A percentile compares a stretch with the other conserved stretches of the same genome.
phyloP scores from a whole-genome alignment of 352 stramenopile species.

The Aphanomyces stellatus region DNA sequence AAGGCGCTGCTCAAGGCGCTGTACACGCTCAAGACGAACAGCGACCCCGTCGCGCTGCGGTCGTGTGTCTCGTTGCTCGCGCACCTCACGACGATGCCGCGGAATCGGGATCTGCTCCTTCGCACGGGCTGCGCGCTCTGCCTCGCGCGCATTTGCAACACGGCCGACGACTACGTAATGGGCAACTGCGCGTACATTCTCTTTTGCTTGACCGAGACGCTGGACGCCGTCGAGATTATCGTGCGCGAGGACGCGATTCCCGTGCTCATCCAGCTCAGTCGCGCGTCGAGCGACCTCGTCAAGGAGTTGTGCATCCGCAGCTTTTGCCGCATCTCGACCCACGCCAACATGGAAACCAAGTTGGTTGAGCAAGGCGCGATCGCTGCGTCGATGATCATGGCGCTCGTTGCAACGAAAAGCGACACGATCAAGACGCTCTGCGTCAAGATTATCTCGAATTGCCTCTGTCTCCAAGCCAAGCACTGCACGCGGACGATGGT shows the following conservation, averaged over 20 bases:
- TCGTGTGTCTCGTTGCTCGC: constrained; percentile 43
- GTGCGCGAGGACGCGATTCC: constrained; percentile 63
- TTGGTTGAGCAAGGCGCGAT: constrained; percentile 69
- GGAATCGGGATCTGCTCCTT: constrained; percentile 47
- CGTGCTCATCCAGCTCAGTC: constrained; percentile 57
- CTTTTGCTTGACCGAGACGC: constrained; percentile 49
- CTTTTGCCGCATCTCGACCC: constrained; percentile 60
- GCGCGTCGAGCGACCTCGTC: constrained; percentile 35
- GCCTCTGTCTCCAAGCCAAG: constrained; percentile 41
- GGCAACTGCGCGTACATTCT: constrained; percentile 66
- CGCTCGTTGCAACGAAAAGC: constrained; percentile 51
- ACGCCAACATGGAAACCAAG: constrained; percentile 32
- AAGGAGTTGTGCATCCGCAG: constrained; percentile 64
- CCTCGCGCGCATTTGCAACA: constrained; percentile 31
- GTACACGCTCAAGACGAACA: constrained; percentile 26
- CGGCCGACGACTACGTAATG: constrained; percentile 41
- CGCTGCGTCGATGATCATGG: constrained; percentile 57
- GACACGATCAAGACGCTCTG: constrained; percentile 55
- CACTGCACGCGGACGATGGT: constrained; percentile 54
- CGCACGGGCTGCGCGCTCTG: constrained; percentile 43
- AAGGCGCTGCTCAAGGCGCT: constrained; percentile 30
- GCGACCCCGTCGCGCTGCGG: background rate
- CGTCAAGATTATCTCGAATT: constrained; percentile 69
- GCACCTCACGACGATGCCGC: constrained; percentile 42
- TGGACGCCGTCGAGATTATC: constrained; percentile 62